phyloP scores from a whole-genome alignment of 2,329 filamentous ascomycete genomes.

The Arthrocladium fulminans region DNA sequence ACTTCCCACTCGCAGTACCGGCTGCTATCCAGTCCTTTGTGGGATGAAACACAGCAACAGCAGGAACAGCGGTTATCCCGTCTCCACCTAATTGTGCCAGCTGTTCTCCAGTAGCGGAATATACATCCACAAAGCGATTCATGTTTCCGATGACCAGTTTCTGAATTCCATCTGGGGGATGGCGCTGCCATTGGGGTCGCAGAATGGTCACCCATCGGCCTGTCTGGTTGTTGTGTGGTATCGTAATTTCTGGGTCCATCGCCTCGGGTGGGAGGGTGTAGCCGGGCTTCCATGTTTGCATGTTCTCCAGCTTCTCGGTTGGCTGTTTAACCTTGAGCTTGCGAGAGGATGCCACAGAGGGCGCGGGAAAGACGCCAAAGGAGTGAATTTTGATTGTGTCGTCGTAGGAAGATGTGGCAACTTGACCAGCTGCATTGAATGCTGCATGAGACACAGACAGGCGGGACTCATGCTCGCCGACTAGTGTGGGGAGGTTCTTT shows the following conservation, averaged over 20 bases:
- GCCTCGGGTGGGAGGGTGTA: slow-evolving; percentile 50
- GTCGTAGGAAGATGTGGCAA: slow-evolving; percentile 90
- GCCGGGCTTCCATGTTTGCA: slow-evolving; percentile 51
- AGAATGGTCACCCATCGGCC: slow-evolving; percentile 38
- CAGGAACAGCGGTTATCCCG: slow-evolving; percentile 87
- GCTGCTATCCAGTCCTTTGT: slow-evolving; percentile 84
- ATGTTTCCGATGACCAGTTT: slow-evolving; percentile 93
- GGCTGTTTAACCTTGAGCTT: slow-evolving; percentile 5
- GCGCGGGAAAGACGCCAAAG: slow-evolving; percentile 42
- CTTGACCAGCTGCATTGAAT: slow-evolving; percentile 73
- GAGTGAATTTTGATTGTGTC: slow-evolving; percentile 91
- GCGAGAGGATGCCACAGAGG: background rate
- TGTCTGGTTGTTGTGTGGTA: slow-evolving; percentile 80
- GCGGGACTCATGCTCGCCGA: slow-evolving; percentile 73
- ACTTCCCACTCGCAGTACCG: slow-evolving; percentile 82
- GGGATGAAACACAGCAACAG: slow-evolving; percentile 84
- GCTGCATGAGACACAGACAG: slow-evolving; percentile 88
- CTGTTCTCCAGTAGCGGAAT: slow-evolving; percentile 71
- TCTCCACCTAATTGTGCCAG: slow-evolving; percentile 80
- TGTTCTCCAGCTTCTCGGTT: slow-evolving; percentile 37
- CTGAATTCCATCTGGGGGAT: slow-evolving; percentile 67
- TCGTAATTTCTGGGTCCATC: slow-evolving; percentile 59
- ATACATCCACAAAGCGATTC: slow-evolving; percentile 94
- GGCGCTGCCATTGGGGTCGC: slow-evolving; percentile 81
- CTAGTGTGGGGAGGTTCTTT: slow-evolving; percentile 53